Evolutionary conservation across 352 stramenopile species (phyloP), one percentile per base, ranked within the genome.

Genomic region (Phytophthora boehmeriae): DNA sequence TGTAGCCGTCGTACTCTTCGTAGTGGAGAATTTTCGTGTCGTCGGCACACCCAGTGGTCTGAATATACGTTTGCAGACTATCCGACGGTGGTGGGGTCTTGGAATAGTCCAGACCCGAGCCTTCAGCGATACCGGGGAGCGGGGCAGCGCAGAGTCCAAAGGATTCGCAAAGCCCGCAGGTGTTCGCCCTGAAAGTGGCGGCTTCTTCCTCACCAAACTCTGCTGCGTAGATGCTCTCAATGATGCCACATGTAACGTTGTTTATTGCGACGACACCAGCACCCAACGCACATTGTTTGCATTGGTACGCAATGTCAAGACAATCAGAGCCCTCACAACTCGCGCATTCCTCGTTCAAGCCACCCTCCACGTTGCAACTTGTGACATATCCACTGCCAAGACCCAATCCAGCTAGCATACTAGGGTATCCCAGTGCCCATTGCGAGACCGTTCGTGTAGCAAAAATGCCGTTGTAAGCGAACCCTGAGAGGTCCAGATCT

Each of bases 11-110:
- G 72, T 86, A 93, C 71, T 79, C 27, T 16, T 82, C 66, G 66
- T 87, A 93, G 59, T 79, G 70, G 54, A 75, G 74, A 44, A 90
- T 88, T 27, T 77, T 69, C n/a, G 38, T 68, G n/a, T 59, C 46
- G 54, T 92, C 81, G 53, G 90, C 79, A 36, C 83, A 92, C 60
- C 83, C 83, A 36, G 84, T 91, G 56, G 69, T 73, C 36, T 91
- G 78, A 17, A 79, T 61, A 63, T 83, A 91, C n/a, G 47, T 63
- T 6, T 42, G 59, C 11, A 93, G 70, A 2, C 44, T 55, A 17
- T 63, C 64, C 17, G 62, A 53, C 8, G 71, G 20, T 0, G 85
- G 85, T 0, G 75, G 41, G 22, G 36, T 59, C 46, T 56, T 38
- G 13, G 73, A 81, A 54, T 77, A 92, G 62, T 93, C 76, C 23